Evolutionary conservation across 2,329 filamentous ascomycete genomes (phyloP), one percentile per base, ranked within the genome.

Genomic region (Penicillium sp.): DNA sequence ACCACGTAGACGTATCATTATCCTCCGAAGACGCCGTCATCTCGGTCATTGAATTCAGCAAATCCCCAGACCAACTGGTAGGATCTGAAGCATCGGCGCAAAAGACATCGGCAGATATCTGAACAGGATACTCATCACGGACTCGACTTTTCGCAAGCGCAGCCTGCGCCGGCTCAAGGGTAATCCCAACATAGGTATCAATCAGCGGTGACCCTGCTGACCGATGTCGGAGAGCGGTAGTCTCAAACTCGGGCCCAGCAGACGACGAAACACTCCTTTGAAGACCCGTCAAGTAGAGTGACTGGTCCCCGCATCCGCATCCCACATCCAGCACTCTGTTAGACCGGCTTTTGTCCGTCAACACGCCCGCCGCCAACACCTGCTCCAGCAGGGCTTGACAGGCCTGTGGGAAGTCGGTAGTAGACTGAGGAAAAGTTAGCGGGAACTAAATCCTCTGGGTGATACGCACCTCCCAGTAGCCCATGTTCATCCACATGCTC

Each of bases 401-500:
- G 3, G 81, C 80, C 13, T 73, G 65, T 12, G 72, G 71, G 44
- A 77, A 75, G 38, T 59, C 65, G 38, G 46, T 67, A 56, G 40
- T 56, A 37, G 65, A 61, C 61, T 58, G 57, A n/a, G 51, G 15
- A 18, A 1, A 23, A 4, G 18, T 39, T 39, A 55, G 40, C 24
- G 45, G 25, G 28, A 32, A 18, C 37, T 23, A 23, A 42, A 9
- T 8, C 15, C 15, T 18, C 15, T 18, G 9, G 24, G 12, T 20
- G 8, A 33, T 1, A 54, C 56, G 41, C 49, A 69, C 76, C 61
- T 74, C 76, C 81, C 80, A 83, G 52, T 79, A 82, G 0, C 80
- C 81, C 67, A 83, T 75, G 49, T 82, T 83, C 79, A 83, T 83
- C 80, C 81, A 83, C 79, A 82, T 80, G n/a, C 72, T 73, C 4